Conservation (phyloP, 2,329 filamentous ascomycete genomes). For the Monosporascus sp. region DNA sequence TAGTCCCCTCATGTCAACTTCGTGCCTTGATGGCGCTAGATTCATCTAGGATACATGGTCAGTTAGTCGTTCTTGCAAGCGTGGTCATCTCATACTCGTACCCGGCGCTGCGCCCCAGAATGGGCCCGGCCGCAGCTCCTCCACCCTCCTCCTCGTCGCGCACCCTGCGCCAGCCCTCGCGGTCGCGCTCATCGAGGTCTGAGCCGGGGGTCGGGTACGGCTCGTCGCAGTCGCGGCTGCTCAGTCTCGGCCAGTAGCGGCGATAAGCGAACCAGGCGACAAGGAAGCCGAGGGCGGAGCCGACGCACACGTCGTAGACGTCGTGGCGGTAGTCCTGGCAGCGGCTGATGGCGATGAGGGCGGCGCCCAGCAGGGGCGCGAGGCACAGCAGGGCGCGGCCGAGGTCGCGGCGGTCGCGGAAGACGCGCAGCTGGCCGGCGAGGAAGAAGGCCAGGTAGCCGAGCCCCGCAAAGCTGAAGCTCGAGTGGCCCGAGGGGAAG, state of each 20-base stretch:
- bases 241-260: constrained; percentile 55
- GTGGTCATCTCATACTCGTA: constrained; percentile 17
- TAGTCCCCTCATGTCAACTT: too few species aligned
- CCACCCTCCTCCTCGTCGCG: constrained; percentile 47
- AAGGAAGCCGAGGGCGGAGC: constrained; percentile 52
- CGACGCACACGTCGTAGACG: constrained; percentile 62
- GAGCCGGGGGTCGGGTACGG: constrained; percentile 46
- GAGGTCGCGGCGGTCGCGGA: constrained; percentile 45
- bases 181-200: constrained; percentile 20
- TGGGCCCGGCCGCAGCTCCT: constrained; percentile 9
- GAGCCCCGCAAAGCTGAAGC: constrained; percentile 72
- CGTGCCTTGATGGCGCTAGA: background rate
- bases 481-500: constrained; percentile 76
- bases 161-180: constrained; percentile 34
- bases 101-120: constrained; percentile 23
- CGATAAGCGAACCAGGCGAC: constrained; percentile 63
- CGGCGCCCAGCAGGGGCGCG: constrained; percentile 54
- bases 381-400: constrained; percentile 53
- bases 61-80: background rate
- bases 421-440: constrained; percentile 60
- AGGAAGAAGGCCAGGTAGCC: constrained; percentile 69
- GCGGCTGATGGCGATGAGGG: constrained; percentile 63
- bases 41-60: constrained; percentile 15
- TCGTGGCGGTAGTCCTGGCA: constrained; percentile 68
- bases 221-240: constrained; percentile 47